Evolutionary conservation across 352 stramenopile genomes (phyloP).

Genomic region (Phytophthora sojae): DNA sequence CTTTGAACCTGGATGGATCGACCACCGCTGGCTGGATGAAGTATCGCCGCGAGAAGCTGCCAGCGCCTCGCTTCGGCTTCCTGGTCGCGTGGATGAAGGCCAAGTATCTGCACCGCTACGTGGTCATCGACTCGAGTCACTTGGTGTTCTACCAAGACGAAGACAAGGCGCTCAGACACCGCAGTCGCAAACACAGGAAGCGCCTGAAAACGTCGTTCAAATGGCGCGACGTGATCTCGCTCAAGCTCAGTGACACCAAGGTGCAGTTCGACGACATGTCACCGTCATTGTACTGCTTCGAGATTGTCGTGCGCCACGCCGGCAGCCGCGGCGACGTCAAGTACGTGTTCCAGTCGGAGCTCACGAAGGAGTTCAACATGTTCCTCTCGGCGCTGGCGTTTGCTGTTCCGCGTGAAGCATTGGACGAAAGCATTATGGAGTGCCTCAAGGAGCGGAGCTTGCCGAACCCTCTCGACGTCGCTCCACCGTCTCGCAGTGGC

Average conservation of each 20-base stretch:
- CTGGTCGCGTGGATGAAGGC: slow-evolving; percentile 75
- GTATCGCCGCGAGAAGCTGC: slow-evolving; percentile 73
- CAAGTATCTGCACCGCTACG: slow-evolving; percentile 84
- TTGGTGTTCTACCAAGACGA: slow-evolving; percentile 89
- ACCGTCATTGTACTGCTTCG: slow-evolving; percentile 81
- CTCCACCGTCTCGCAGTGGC: slow-evolving; percentile 29
- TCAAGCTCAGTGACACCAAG: slow-evolving; percentile 74
- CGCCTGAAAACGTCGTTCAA: slow-evolving; percentile 81
- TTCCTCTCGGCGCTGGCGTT: slow-evolving; percentile 80
- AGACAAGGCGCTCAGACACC: slow-evolving; percentile 80
- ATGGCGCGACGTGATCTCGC: slow-evolving; percentile 69
- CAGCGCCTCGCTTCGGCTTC: slow-evolving; percentile 52
- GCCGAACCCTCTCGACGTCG: slow-evolving; percentile 57
- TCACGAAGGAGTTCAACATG: slow-evolving; percentile 79
- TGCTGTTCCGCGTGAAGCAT: slow-evolving; percentile 61
- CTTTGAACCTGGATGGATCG: slow-evolving; percentile 76
- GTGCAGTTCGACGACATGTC: slow-evolving; percentile 89
- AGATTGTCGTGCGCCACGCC: slow-evolving; percentile 67
- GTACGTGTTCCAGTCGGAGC: slow-evolving; percentile 83
- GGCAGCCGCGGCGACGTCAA: slow-evolving; percentile 65
- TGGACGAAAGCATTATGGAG: slow-evolving; percentile 72
- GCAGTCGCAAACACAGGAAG: slow-evolving; percentile 76
- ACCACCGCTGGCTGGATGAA: slow-evolving; percentile 90
- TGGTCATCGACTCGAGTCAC: slow-evolving; percentile 74
- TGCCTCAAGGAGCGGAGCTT: slow-evolving; percentile 72